Evolutionary conservation across 2,329 filamentous ascomycete genomes (phyloP), one percentile per base, ranked within the genome.

Genomic region (Rhynchosporium agropyri): DNA sequence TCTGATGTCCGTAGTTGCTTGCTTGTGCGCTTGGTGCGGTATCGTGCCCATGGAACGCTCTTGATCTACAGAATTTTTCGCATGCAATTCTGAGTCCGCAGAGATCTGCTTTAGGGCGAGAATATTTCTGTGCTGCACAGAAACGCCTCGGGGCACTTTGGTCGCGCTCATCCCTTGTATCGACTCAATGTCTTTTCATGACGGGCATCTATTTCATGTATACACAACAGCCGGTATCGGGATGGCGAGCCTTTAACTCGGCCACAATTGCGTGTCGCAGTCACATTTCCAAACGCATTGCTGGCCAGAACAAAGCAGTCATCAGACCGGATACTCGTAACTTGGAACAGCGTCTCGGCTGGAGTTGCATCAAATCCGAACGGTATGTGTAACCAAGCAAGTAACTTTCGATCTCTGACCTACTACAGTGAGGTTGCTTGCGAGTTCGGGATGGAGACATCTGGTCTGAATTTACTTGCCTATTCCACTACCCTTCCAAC

Each of bases 351-450:
- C 48, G 48, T 12, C 26, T 50, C 10, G 29, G 48, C 28, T 50
- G 48, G 48, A 50, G 48, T 15, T 50, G 9, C 12, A 50, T 50
- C 48, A 50, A 50, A 50, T 50, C 48, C 10, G 48, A 50, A 50
- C 48, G 48, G 48, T 31, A 50, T 29, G 26, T 50, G 6, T 50
- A 13, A n/a, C 43, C 26, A 46, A 40, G 7, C 43, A n/a, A 50
- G 12, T 28, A 28, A 50, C 29, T 3, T 50, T 28, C 3, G 13
- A 12, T 4, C 29, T 15, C 29, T 50, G 12, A 50, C 13, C 8
- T 50, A 4, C 10, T 31, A 28, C 31, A 50, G 48, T 10, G 48
- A 50, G 29, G n/a, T 50, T 9, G 48, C 48, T 4, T 8, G 9
- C 2, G 48, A 50, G 31, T 50, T 50, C n/a, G 48, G 48, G 2